Base-by-base conservation (phyloP, 31 red algal genomes). In the Endocladia muricata region DNA sequence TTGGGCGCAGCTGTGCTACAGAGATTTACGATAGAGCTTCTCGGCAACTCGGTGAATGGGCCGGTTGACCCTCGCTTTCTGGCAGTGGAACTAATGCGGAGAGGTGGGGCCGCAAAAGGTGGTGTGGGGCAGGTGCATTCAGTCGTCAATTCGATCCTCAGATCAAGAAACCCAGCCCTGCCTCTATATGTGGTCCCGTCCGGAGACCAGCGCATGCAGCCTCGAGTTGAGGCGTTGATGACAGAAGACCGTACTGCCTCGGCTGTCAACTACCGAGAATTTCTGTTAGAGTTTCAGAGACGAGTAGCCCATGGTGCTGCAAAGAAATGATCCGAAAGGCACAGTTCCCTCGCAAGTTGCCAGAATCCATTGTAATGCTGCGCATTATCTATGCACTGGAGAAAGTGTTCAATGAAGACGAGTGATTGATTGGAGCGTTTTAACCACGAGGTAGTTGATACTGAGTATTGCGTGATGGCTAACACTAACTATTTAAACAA, bases 211-310 rank as follows among this genome's bases (percentile, higher is more conserved):
- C 76, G 63, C 11, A 79, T 85, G 72, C 84, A 97, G 70, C 79
- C 94, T 21, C 41, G 88, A 31, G 82, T 97, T 28, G 82, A 89
- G 25, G 79, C 94, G 31, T 60, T 97, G 25, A 92, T 91, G 88
- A 78, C 61, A 23, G 94, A 97, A 69, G 94, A 97, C 23, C 82
- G 87, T 19, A 88, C 80, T 15, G 81, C 89, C 3, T 67, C 78
- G 28, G 55, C 78, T 22, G 49, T 79, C 3, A 88, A 90, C 56
- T 97, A 97, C 37, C 26, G 67, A 11, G 94, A 97, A 51, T 91
- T 92, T 51, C 67, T 97, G 22, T 54, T 86, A 4, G 82, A 86
- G 28, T 28, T 97, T 19, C 88, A 92, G 57, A 73, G 88, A 38
- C 55, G 84, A 33, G 74, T 97, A 71, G 31, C 88, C 3, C 73